These are phyloP conservation scores for Citrullus amarus DNA, from an alignment of 306 rosid species.

Conservation along the genomic window DNA sequence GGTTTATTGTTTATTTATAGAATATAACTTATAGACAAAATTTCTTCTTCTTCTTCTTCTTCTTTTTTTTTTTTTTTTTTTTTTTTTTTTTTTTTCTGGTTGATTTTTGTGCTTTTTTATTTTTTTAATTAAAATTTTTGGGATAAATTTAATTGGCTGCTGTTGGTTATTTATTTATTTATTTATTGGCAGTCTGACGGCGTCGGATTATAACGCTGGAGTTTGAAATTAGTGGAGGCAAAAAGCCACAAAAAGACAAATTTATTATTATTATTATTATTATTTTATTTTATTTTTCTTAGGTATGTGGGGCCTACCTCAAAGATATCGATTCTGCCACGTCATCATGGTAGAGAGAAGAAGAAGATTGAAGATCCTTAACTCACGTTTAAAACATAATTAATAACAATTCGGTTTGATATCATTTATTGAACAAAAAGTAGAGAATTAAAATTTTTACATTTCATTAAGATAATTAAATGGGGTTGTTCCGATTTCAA, in stretches of 20 bases:
- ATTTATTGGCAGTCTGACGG: not conserved
- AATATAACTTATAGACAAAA: not conserved
- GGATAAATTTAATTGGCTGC: not conserved
- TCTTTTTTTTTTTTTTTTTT: no score
- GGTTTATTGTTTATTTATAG: not conserved
- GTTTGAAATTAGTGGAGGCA: not conserved
- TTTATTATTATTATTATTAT: not conserved
- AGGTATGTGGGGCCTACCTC: not conserved
- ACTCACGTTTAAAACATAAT: not conserved
- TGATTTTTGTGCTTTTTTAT: not conserved
- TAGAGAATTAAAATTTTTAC: not conserved
- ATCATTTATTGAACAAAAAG: not conserved
- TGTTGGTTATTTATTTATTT: not conserved
- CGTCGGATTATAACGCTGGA: not conserved
- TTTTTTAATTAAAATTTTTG: not conserved
- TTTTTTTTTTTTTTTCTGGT: not conserved
- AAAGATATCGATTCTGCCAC: not conserved
- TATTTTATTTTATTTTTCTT: not conserved
- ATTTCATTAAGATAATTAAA: no score
- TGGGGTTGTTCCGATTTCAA: not conserved
- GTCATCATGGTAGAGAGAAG: not conserved
- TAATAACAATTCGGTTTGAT: not conserved
- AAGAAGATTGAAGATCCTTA: not conserved
- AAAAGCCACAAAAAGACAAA: not conserved
- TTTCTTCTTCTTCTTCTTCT: no score